These are phyloP conservation scores for Rhamnella rubrinervis DNA, from an alignment of 331 rosid genomes.

Conservation along the genomic window DNA sequence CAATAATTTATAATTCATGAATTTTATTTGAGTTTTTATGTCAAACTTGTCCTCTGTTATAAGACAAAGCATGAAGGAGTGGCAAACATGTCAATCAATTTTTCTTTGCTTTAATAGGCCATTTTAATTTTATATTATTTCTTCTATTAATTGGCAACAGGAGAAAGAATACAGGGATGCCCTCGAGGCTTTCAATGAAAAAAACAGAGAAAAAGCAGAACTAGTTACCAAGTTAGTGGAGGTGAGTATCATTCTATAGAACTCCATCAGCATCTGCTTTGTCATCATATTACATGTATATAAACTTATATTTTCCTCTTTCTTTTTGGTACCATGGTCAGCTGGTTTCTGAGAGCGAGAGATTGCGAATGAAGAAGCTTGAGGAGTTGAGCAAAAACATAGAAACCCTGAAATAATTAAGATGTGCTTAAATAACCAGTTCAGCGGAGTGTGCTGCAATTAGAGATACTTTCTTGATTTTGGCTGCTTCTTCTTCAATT, in stretches of 20 bases:
- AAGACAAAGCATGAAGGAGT: too few species aligned
- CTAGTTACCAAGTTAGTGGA: slow-evolving; percentile 66
- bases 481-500: neutral
- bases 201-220: slow-evolving; percentile 62
- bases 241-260: slow-evolving; percentile 28
- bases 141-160: slow-evolving; percentile 25
- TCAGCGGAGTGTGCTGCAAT: slow-evolving; percentile 38
- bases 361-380: slow-evolving; percentile 63
- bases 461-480: slow-evolving; percentile 13
- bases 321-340: slow-evolving; percentile 14
- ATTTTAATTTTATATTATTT: neutral
- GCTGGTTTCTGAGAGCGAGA: slow-evolving; percentile 78
- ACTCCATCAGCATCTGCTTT: neutral
- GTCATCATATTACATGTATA: neutral
- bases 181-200: slow-evolving; percentile 62
- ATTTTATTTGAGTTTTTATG: neutral
- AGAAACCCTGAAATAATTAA: slow-evolving; percentile 43
- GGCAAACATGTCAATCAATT: too few species aligned
- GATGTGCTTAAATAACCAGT: slow-evolving; percentile 25
- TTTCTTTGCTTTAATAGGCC: neutral
- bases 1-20: neutral
- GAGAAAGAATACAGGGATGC: slow-evolving; percentile 70
- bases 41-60: neutral
- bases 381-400: slow-evolving; percentile 66
- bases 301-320: slow-evolving; percentile 1